Evolutionary conservation across 768 basidiomycete genomes (phyloP).

Genomic region (Leccinum disarticulatum): DNA sequence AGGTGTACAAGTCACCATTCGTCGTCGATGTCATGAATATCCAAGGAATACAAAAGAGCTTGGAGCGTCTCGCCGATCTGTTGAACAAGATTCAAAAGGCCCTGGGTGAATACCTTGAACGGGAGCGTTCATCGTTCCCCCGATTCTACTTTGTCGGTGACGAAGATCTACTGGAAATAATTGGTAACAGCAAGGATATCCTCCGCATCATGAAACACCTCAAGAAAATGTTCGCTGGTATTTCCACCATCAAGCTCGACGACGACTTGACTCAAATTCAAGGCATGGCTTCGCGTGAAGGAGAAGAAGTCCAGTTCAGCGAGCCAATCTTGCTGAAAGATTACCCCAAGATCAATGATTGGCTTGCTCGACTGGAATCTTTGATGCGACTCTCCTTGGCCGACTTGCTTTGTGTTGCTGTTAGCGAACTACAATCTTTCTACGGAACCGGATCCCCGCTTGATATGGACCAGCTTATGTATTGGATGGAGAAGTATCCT

Average conservation of each 20-base stretch:
- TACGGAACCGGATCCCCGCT: constrained; percentile 67
- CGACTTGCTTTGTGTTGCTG: constrained; percentile 73
- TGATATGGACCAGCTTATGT: constrained; percentile 67
- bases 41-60: constrained; percentile 91
- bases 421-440: constrained; percentile 76
- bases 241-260: constrained; percentile 85
- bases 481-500: constrained; percentile 93
- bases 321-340: constrained; percentile 86
- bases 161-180: constrained; percentile 97
- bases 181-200: constrained; percentile 99
- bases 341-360: constrained; percentile 97
- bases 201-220: constrained; percentile 98
- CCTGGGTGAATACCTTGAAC: constrained; percentile 96
- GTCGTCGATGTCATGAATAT: constrained; percentile 97
- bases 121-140: constrained; percentile 96
- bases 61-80: constrained; percentile 94
- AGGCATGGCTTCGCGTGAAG: constrained; percentile 94
- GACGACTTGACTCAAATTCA: constrained; percentile 86
- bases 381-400: constrained; percentile 94
- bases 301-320: constrained; percentile 87
- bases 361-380: constrained; percentile 88
- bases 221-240: constrained; percentile 99
- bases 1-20: constrained; percentile 98
- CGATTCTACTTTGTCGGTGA: constrained; percentile 99
- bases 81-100: constrained; percentile 99